Evolutionary conservation across 768 basidiomycete genomes (phyloP), one percentile per base, ranked within the genome.

Genomic region (Leccinum longicurvipes): DNA sequence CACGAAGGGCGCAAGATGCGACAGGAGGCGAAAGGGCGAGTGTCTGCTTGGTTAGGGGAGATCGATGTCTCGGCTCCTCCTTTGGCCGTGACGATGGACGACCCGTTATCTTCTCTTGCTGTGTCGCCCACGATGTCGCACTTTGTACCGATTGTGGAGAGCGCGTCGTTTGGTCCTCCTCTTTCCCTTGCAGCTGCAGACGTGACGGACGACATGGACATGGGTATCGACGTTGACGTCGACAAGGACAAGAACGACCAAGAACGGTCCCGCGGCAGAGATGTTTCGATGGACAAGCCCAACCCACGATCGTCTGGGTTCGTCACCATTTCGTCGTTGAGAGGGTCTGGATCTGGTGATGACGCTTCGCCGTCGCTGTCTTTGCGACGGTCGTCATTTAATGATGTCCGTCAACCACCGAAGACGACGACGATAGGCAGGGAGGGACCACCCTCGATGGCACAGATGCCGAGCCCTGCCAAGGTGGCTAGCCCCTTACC

Each of bases 251-350:
- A 4, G 17, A 19, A 39, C 10, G 36, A 39, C 9, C n/a, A 46
- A n/a, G 60, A 56, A 12, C 27, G 6, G 32, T 56, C 50, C 52
- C 51, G 34, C 44, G 47, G 55, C 28, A 41, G 50, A 36, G 36
- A 50, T 25, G 24, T 51, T 36, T 47, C 55, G 9, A 51, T 31
- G 3, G 60, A 63, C 48, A 61, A 59, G 46, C 86, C 87, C 1
- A 85, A 89, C 66, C 86, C 87, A 25, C 83, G 87, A 3, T 90
- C 87, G 2, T 89, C 87, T 50, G 89, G 87, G 1, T 91, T 91
- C 62, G 77, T 89, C 19, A 83, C 87, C 0, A 80, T 89, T 12
- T 76, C 79, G 6, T 81, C 81, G 0, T 74, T 82, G 48, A 81
- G 79, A 51, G 72, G 12, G 45, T 36, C 28, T 9, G 32, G 54